Evolutionary conservation across 1,139 yeast species (phyloP).

Genomic region (Candida dubliniensis): DNA sequence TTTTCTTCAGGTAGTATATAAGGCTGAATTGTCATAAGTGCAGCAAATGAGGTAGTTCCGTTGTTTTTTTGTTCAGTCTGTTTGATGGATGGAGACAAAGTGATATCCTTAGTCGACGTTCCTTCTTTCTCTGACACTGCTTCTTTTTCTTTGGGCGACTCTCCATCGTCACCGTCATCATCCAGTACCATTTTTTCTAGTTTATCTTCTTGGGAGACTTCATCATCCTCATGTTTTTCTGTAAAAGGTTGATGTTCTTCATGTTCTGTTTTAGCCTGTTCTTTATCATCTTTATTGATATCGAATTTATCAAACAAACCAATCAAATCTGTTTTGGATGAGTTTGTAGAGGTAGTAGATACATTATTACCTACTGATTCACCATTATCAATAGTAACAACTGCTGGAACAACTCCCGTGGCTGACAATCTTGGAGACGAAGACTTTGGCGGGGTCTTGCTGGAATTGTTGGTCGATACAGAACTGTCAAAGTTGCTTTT

Average conservation of each 20-base stretch:
- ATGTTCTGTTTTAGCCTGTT: conserved; percentile 4
- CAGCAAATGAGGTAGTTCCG: conserved; percentile 8
- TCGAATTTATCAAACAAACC: conserved; percentile 45
- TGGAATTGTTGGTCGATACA: not conserved
- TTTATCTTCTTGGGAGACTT: conserved; percentile 5
- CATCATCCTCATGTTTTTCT: conserved; percentile 12
- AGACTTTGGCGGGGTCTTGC: conserved; percentile 10
- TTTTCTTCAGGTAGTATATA: conserved; percentile 7
- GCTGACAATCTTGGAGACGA: conserved; percentile 12
- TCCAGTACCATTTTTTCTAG: conserved; percentile 12
- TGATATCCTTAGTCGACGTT: not conserved
- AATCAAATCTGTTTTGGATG: conserved; percentile 30
- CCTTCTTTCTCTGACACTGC: not conserved
- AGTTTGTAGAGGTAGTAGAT: conserved; percentile 3
- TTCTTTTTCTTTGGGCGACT: not conserved
- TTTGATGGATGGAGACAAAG: not conserved
- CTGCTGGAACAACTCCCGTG: conserved; percentile 27
- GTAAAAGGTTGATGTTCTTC: conserved; percentile 3
- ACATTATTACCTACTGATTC: conserved; percentile 1
- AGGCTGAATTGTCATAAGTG: conserved; percentile 16
- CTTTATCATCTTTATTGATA: conserved; percentile 16
- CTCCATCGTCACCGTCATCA: conserved; percentile 3
- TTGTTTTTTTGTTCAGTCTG: conserved; percentile 8
- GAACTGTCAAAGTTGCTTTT: conserved; percentile 13
- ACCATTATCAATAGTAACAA: conserved; percentile 23